Percentiles rank a stretch among this genome's conserved stretches.
Evolutionary conservation across 257 asterid genomes (phyloP).

Genomic region (Petrea volubilis): DNA sequence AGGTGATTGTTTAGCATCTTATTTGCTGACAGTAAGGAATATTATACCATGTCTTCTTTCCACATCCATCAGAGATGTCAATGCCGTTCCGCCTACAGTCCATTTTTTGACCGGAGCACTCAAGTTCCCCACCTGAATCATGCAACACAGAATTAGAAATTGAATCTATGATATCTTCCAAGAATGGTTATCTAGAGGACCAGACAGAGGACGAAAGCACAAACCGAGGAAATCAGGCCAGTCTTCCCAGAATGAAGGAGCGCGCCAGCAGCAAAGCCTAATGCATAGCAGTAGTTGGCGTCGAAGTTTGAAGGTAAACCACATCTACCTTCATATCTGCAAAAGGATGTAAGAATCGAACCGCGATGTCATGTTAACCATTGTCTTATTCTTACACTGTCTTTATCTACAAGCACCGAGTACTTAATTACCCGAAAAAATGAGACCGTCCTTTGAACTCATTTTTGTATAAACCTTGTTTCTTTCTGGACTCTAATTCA

Average conservation of each 20-base stretch:
- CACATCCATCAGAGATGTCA: conserved; percentile 81
- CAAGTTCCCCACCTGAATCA: conserved; percentile 73
- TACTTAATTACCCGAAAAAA: conserved; percentile 62
- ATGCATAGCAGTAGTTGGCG: conserved; percentile 65
- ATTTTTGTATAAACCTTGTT: conserved; percentile 43
- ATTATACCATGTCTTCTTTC: conserved; percentile 87
- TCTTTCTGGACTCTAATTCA: conserved; percentile 57
- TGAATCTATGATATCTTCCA: not conserved
- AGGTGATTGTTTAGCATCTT: not conserved
- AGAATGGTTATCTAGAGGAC: not conserved
- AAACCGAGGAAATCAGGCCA: conserved; percentile 55
- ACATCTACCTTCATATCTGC: conserved; percentile 80
- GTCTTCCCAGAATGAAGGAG: conserved; percentile 37
- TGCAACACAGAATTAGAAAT: not conserved
- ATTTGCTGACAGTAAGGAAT: not conserved
- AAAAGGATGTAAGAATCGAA: not conserved
- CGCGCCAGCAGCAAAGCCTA: conserved; percentile 54
- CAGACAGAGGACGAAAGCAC: conserved; percentile 16
- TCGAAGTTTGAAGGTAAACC: conserved; percentile 81
- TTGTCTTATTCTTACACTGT: not conserved
- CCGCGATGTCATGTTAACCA: not conserved
- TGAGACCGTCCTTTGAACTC: conserved; percentile 73
- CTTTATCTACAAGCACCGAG: not conserved
- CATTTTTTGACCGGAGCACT: conserved; percentile 68
- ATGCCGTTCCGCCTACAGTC: conserved; percentile 87